These are phyloP conservation scores for Trypanosoma boissoni DNA, from an alignment of 208 protist species.

Conservation along the genomic window DNA sequence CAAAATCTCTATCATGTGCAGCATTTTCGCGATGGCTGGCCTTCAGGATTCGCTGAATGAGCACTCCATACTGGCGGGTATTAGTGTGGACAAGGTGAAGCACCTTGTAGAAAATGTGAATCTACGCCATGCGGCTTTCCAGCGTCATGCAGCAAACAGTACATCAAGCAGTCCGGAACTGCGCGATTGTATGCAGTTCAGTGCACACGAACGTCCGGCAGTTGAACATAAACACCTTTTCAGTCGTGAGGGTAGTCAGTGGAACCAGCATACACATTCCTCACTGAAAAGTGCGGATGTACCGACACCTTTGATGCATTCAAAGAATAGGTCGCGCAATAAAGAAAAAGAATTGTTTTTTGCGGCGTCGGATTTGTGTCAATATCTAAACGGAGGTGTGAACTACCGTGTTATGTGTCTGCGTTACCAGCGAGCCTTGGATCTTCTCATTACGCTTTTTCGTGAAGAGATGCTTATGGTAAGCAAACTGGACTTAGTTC, in stretches of 20 bases:
- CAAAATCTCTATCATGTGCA: too few species aligned
- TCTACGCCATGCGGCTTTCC: slow-evolving; percentile 9
- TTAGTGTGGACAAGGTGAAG: slow-evolving; percentile 11
- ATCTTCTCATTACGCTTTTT: slow-evolving; percentile 47
- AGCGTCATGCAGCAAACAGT: neutral
- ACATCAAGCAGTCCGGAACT: neutral
- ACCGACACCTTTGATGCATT: neutral
- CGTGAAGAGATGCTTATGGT: slow-evolving; percentile 47
- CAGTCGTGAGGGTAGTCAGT: neutral
- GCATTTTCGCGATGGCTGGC: too few species aligned
- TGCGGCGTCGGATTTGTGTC: slow-evolving; percentile 59
- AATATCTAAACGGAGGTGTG: slow-evolving; percentile 73
- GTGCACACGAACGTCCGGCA: too few species aligned
- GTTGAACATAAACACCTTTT: too few species aligned
- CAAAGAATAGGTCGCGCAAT: slow-evolving; percentile 29
- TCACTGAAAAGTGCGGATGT: neutral
- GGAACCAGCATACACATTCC: too few species aligned
- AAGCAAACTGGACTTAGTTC: slow-evolving; percentile 28
- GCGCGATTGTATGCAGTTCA: neutral
- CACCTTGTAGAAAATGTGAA: slow-evolving; percentile 21
- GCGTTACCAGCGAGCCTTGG: slow-evolving; percentile 45
- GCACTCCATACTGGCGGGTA: neutral
- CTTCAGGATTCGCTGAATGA: too few species aligned
- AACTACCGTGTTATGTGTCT: slow-evolving; percentile 71
- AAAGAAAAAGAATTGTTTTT: slow-evolving; percentile 70